Conservation (phyloP, 192 early-diverging fungal genomes). For the Entomortierella parvispora region DNA sequence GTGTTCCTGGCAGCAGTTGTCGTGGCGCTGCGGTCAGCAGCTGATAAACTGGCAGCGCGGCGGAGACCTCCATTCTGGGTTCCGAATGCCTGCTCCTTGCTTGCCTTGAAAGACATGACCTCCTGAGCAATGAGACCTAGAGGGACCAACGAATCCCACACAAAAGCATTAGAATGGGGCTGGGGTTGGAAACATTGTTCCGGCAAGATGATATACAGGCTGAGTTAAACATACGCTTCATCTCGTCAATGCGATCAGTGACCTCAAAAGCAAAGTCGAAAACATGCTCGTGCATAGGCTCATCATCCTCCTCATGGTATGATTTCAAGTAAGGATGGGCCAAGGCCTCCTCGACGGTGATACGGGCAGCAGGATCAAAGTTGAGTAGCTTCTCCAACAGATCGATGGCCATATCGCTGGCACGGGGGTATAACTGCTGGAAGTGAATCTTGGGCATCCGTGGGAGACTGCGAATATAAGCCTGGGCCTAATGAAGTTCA, state of each 20-base stretch:
- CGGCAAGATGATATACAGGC: background rate
- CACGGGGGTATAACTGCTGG: slow-evolving; percentile 86
- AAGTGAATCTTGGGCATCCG: slow-evolving; percentile 91
- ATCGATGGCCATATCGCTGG: slow-evolving; percentile 84
- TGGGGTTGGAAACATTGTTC: no score
- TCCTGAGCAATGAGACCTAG: slow-evolving; percentile 83
- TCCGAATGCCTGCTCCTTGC: slow-evolving; percentile 60
- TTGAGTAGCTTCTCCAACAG: slow-evolving; percentile 86
- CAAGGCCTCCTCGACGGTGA: slow-evolving; percentile 93
- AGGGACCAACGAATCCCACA: slow-evolving; percentile 48
- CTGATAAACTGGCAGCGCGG: slow-evolving; percentile 54
- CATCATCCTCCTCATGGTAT: slow-evolving; percentile 92
- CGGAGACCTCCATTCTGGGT: slow-evolving; percentile 32
- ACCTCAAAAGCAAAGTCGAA: slow-evolving; percentile 92
- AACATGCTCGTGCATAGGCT: slow-evolving; percentile 72
- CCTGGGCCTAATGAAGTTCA: slow-evolving; percentile 79
- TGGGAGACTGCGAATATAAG: slow-evolving; percentile 94
- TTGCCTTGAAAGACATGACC: slow-evolving; percentile 81
- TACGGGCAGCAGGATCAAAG: slow-evolving; percentile 93
- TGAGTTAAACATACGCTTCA: slow-evolving; percentile 67
- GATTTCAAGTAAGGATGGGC: slow-evolving; percentile 92
- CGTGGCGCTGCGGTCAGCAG: slow-evolving; percentile 56
- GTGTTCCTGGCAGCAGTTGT: slow-evolving; percentile 48
- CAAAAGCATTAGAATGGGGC: no score
- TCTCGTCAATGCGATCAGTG: slow-evolving; percentile 78